Evolutionary conservation across 768 basidiomycete genomes (phyloP).

Genomic region (Lepiota subincarnata): DNA sequence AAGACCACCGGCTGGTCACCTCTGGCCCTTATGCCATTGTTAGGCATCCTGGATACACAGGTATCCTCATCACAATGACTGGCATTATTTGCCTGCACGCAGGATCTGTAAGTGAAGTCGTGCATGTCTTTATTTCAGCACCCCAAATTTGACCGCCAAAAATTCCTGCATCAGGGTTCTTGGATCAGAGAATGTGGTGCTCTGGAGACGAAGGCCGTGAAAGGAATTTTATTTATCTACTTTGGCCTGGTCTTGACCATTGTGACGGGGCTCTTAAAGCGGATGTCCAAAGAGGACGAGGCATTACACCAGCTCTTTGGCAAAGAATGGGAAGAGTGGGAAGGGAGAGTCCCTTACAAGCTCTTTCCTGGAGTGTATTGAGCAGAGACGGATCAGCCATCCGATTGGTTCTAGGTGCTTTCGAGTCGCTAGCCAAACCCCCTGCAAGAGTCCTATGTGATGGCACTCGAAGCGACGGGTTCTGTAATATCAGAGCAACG

Average conservation of each 20-base stretch:
- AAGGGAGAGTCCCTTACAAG: conserved; percentile 39
- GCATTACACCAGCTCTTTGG: conserved; percentile 37
- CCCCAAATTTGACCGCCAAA: not conserved
- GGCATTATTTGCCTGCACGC: conserved; percentile 34
- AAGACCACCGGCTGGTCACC: conserved; percentile 42
- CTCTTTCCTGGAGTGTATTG: conserved; percentile 46
- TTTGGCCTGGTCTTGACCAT: conserved; percentile 27
- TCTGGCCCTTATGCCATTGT: conserved; percentile 45
- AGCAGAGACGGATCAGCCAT: not conserved
- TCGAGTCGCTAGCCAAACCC: too few relatives aligned
- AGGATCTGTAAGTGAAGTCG: conserved; percentile 25
- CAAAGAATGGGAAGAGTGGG: conserved; percentile 41
- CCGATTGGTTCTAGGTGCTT: not conserved
- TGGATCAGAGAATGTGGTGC: conserved; percentile 42
- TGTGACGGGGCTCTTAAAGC: conserved; percentile 28
- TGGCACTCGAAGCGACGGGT: too few relatives aligned
- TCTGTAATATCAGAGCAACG: too few relatives aligned
- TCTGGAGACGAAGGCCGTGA: conserved; percentile 28
- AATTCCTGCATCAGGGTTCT: conserved; percentile 30
- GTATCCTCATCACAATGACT: conserved; percentile 30
- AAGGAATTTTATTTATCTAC: conserved; percentile 22
- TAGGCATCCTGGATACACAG: conserved; percentile 50
- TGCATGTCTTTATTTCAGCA: not conserved
- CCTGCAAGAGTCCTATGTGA: too few relatives aligned
- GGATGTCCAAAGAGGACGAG: conserved; percentile 45